phyloP scores from a whole-genome alignment of 2,329 filamentous ascomycete genomes.

The Aspergillus ochraceus region DNA sequence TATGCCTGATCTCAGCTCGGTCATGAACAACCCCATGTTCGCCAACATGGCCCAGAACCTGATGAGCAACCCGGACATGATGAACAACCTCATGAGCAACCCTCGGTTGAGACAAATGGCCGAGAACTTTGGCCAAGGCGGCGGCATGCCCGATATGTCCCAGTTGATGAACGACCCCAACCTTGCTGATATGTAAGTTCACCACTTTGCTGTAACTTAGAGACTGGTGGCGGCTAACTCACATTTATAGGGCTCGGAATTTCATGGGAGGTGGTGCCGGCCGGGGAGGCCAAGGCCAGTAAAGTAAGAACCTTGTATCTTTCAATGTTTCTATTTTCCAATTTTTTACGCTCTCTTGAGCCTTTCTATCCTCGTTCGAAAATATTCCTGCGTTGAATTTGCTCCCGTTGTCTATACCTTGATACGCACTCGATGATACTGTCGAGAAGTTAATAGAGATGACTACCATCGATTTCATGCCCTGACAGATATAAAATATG shows the following conservation, averaged over 20 bases:
- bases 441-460: slow-evolving; percentile 9
- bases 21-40: slow-evolving; percentile 99
- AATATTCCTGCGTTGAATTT: neutral
- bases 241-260: slow-evolving; percentile 58
- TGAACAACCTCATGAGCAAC: slow-evolving; percentile 93
- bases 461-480: neutral
- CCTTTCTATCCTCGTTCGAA: neutral
- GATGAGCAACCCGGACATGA: slow-evolving; percentile 93
- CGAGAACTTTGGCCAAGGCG: slow-evolving; percentile 68
- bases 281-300: slow-evolving; percentile 13
- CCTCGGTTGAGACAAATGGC: slow-evolving; percentile 86
- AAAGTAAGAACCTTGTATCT: slow-evolving; percentile 10
- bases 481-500: neutral
- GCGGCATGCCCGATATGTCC: slow-evolving; percentile 85
- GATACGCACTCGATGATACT: neutral
- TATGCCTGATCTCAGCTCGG: slow-evolving; percentile 81
- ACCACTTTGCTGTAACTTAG: neutral
- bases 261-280: slow-evolving; percentile 60
- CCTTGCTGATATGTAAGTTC: slow-evolving; percentile 86
- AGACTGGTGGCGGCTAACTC: slow-evolving; percentile 10
- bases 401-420: neutral
- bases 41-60: slow-evolving; percentile 93
- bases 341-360: neutral
- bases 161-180: slow-evolving; percentile 87
- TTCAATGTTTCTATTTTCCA: neutral